Evolutionary conservation across 1,284 basidiomycete genomes (phyloP), one percentile per base, ranked within the genome.

Genomic region (Puccinia hordei): DNA sequence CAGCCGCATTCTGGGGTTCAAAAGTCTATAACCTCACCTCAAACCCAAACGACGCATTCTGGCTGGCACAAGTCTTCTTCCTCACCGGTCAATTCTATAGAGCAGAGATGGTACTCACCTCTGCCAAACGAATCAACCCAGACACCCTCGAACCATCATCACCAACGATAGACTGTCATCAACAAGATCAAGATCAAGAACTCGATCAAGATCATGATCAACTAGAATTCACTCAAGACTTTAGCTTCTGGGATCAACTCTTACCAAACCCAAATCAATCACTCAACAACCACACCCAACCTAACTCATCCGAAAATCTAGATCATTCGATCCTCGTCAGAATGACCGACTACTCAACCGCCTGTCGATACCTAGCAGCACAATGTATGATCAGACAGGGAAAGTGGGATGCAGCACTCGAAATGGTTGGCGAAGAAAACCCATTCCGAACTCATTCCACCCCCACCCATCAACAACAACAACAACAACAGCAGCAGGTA

Each of bases 1-100:
- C 96, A 0, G 97, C 97, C 17, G 92, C 93, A 12, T 98, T 98
- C 85, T 99, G 97, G 97, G 97, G 95, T 2, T 93, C 96, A 87
- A 98, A 99, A 86, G 90, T 98, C 63, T 88, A 98, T 51, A 92
- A 90, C 79, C 94, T 95, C 91, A 98, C 96, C 59, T 92, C 95
- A 96, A 85, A 86, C 93, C 91, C 93, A 44, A 95, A 96, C 85
- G 97, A 99, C 86, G 97, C 95, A 12, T 99, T 98, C 86, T 98
- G 96, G 94, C 90, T 99, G 22, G 96, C 97, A 0, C 96, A 99
- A 85, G 93, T 93, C 0, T 95, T 95, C 87, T 99, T 98, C 85
- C 91, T 95, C 87, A 95, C 92, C 5, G 92, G 95, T 83, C 93
- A 98, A 83, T 99, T 96, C 86, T 91, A 93, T 9, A 92, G 95